Conservation (phyloP, 2,329 filamentous ascomycete genomes). For the Endothia cerciana region DNA sequence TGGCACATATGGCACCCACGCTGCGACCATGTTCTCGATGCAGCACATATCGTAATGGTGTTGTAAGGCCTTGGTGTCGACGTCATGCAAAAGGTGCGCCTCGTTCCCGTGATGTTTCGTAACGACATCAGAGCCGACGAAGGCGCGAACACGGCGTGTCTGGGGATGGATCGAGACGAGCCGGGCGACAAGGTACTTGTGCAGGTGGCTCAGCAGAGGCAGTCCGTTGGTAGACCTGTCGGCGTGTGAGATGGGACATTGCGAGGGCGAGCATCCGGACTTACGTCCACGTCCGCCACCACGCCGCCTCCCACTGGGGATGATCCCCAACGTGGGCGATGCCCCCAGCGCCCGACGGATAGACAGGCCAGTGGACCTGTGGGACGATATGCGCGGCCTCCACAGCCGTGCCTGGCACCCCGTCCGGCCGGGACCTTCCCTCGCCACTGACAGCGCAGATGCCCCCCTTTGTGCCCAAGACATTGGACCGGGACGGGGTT, state of each 20-base stretch:
- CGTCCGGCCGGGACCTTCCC: background rate
- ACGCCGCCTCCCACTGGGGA: background rate
- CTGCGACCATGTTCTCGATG: constrained; percentile 32
- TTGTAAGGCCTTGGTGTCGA: constrained; percentile 28
- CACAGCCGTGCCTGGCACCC: background rate
- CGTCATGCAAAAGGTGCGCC: constrained; percentile 20
- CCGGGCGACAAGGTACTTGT: constrained; percentile 31
- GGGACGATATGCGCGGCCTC: constrained; percentile 12
- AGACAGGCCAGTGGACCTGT: constrained; percentile 7
- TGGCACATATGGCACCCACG: background rate
- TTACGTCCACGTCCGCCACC: constrained; percentile 8
- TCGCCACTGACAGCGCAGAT: constrained; percentile 8
- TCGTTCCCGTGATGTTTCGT: constrained; percentile 23
- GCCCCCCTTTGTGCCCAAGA: no score
- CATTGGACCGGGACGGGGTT: no score
- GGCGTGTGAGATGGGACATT: no score
- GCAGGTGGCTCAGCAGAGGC: constrained; percentile 30
- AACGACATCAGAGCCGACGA: constrained; percentile 30
- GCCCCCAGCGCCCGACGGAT: background rate
- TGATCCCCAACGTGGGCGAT: background rate
- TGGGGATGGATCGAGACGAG: constrained; percentile 34
- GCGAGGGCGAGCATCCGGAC: no score
- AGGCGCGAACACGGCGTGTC: constrained; percentile 31
- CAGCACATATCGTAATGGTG: constrained; percentile 34
- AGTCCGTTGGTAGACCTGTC: constrained; percentile 28